Evolutionary conservation across 768 basidiomycete species (phyloP), one percentile per base, ranked within the genome.

Genomic region (Tricholomella constricta): DNA sequence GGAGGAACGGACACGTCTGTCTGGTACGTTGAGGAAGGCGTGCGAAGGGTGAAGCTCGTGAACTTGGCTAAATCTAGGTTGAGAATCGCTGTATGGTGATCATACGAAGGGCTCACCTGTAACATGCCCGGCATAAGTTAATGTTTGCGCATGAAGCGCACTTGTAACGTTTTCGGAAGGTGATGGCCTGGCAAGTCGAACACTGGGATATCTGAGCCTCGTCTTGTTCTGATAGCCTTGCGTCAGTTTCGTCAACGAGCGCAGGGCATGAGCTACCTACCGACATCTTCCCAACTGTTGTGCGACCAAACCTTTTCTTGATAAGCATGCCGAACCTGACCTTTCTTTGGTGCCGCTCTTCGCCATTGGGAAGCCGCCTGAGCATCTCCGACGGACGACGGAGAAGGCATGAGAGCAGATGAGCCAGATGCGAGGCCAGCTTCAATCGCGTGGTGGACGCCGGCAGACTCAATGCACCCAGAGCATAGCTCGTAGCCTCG

Each of bases 1-100:
- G 29, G 52, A 54, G 20, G 70, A 67, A 23, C 76, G 75, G 22
- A 63, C 51, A 3, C 74, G 76, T 60, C 76, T 80, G 58, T 91
- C 89, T n/a, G 86, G 86, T 5, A 94, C 81, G 8, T 82, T 78
- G 17, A 95, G 72, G 76, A 96, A 97, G 2, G 89, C 84, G 63
- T 98, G 93, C 0, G 83, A 80, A 1, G 94, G 95, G 62, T 98
- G 94, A 14, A 96, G 81, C 62, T 94, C 91, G 58, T 95, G 91
- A 10, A 94, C 93, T 71, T 91, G 85, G 63, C 93, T 94, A 56
- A 42, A 48, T 50, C 27, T 36, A 29, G 36, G 19, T 41, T 14
- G 44, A 59, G 51, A 15, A 32, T 43, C 7, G 43, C 11, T 2
- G 7, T 31, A 27, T 19, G 36, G 32, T 51, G 10, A 52, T 11